Conservation (phyloP, 345 rosid genomes). For the Aethionema arabicum region DNA sequence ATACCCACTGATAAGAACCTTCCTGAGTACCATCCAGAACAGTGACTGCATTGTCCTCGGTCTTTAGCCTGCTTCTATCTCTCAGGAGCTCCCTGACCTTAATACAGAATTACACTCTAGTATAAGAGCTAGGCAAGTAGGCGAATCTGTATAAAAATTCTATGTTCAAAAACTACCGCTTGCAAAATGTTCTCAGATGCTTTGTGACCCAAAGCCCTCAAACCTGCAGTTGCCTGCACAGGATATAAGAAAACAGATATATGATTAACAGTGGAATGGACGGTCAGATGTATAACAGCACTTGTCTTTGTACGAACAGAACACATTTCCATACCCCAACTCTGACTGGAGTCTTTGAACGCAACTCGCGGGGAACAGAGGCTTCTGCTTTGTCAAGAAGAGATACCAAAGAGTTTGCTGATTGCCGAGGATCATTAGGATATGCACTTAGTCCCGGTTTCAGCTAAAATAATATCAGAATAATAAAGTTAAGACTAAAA, state of each 20-base stretch:
- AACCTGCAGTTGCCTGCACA: slow-evolving; percentile 90
- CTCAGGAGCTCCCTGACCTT: slow-evolving; percentile 88
- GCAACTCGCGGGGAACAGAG: slow-evolving; percentile 73
- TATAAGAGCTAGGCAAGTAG: slow-evolving; percentile 11
- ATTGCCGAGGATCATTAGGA: slow-evolving; percentile 69
- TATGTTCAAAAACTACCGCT: slow-evolving; percentile 47
- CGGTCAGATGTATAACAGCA: neutral
- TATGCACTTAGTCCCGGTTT: slow-evolving; percentile 84
- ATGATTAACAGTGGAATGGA: neutral
- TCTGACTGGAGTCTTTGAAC: slow-evolving; percentile 84
- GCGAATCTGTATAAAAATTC: neutral
- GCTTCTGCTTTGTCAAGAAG: slow-evolving; percentile 83
- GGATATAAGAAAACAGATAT: slow-evolving; percentile 2
- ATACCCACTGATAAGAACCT: slow-evolving; percentile 98
- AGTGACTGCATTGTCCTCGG: slow-evolving; percentile 60
- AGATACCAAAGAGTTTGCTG: slow-evolving; percentile 64
- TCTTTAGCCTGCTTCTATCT: slow-evolving; percentile 69
- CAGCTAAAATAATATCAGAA: slow-evolving; percentile 40
- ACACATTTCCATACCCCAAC: slow-evolving; percentile 71
- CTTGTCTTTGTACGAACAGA: slow-evolving; percentile 1
- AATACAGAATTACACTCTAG: slow-evolving; percentile 11
- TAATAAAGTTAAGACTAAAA: slow-evolving; percentile 8
- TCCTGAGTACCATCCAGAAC: slow-evolving; percentile 96
- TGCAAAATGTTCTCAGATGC: slow-evolving; percentile 83
- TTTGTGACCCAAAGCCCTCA: slow-evolving; percentile 77